Percentiles rank a stretch among this genome's conserved stretches.
These are phyloP conservation scores for Beta macrorhiza DNA, from an alignment of 179 eudicot genomes.

Conservation along the genomic window DNA sequence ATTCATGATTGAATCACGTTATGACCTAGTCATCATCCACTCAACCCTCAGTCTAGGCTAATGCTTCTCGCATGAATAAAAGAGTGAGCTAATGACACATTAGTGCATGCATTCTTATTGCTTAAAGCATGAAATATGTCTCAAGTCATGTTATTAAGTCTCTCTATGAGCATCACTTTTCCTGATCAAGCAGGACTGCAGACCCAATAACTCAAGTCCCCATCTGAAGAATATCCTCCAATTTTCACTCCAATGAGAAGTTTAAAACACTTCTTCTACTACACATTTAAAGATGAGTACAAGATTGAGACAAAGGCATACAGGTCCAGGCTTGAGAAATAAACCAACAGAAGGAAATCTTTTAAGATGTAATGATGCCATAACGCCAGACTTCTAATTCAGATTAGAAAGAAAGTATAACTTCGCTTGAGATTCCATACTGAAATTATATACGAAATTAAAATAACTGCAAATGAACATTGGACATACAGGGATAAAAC, in stretches of 20 bases:
- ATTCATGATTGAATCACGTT: too few species aligned
- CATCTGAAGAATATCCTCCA: not conserved
- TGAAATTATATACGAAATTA: not conserved
- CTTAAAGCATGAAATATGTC: not conserved
- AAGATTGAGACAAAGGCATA: not conserved
- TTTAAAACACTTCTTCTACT: not conserved
- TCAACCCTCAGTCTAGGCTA: not conserved
- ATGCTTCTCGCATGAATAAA: not conserved
- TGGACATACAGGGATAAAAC: constrained; percentile 81
- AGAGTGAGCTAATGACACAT: too few species aligned
- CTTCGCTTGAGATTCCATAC: not conserved
- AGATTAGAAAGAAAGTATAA: not conserved
- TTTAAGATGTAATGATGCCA: not conserved
- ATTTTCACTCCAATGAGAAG: not conserved
- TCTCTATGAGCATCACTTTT: not conserved
- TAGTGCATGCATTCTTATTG: not conserved
- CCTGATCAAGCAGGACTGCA: not conserved
- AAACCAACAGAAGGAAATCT: not conserved
- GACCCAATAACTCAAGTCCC: not conserved
- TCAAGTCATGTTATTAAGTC: not conserved
- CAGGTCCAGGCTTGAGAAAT: not conserved
- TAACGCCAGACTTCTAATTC: too few species aligned
- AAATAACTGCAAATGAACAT: not conserved
- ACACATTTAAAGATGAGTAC: not conserved
- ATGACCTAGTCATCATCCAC: not conserved